Evolutionary conservation across 352 stramenopile species (phyloP), one percentile per base, ranked within the genome.

Genomic region (Vaucheria bursata): DNA sequence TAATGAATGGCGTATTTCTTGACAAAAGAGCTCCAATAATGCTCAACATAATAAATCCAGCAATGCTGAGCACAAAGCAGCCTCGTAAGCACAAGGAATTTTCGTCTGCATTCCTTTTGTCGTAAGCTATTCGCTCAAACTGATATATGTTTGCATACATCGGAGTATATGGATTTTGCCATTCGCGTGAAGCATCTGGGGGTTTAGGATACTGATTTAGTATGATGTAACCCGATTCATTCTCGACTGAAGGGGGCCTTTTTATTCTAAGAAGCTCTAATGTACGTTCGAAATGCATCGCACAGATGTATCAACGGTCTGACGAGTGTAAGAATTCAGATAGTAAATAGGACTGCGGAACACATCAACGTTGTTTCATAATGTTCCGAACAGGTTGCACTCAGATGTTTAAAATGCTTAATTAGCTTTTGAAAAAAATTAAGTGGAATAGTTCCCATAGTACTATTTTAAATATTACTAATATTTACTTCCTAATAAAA

Each of bases 91-190:
- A 7, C 2, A 31, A 31, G 2, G 53, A 34, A 2, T 7, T 34
- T 34, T 68, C 2, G 2, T 7, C 8, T 2, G 34, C 31, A 31
- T 8, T 2, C 53, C 2, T 7, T 34, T 68, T 34, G 2, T 68
- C 2, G 31, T 8, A 34, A 2, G 2, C 53, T 7, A 8, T 2
- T 2, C 53, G 53, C 8, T 7, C 8, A 7, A 68, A 34, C 2
- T 68, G 53, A 7, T 68, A 68, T 34, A 37, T 2, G 8, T 68
- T 68, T 31, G 53, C 53, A 34, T 68, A 68, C 53, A 68, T 68
- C 31, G 53, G 53, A 7, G 53, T 68, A 34, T 68, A 68, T 2
- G 53, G 53, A 18, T 59, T 18, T 25, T 59, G 45, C 45, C 25
- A 25, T 25, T 59, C 45, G 18, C 45, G 12, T 34, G 34, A 31